Conservation (phyloP, 441 rosid species). For the Gossypium davidsonii region DNA sequence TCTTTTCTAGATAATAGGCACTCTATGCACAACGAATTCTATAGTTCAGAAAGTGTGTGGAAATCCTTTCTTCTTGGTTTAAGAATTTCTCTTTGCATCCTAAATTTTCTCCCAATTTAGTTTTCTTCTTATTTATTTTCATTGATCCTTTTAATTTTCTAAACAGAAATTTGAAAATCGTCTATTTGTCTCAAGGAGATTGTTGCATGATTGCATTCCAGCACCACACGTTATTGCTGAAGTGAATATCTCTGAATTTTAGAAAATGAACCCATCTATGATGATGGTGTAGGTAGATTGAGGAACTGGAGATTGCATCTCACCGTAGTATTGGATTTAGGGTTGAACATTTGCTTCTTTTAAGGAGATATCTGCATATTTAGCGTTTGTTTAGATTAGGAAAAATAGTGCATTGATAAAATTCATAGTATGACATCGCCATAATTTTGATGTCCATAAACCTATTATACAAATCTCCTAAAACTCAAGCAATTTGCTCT, state of each 20-base stretch:
- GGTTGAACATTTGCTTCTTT: background rate
- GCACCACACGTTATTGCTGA: background rate
- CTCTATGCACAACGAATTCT: background rate
- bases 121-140: background rate
- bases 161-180: background rate
- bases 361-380: background rate
- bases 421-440: background rate
- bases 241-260: background rate
- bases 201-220: background rate
- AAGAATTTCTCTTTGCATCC: background rate
- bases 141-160: background rate
- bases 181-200: background rate
- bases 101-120: background rate
- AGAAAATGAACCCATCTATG: background rate
- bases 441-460: background rate
- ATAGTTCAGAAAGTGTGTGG: background rate
- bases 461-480: background rate
- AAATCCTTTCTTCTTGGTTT: background rate
- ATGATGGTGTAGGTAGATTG: background rate
- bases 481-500: background rate
- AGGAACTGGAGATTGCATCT: background rate
- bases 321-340: background rate
- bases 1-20: background rate
- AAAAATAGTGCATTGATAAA: background rate
- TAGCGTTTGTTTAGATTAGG: background rate